Base-by-base conservation (phyloP, 768 basidiomycete genomes). In the Basidioascus undulatus region DNA sequence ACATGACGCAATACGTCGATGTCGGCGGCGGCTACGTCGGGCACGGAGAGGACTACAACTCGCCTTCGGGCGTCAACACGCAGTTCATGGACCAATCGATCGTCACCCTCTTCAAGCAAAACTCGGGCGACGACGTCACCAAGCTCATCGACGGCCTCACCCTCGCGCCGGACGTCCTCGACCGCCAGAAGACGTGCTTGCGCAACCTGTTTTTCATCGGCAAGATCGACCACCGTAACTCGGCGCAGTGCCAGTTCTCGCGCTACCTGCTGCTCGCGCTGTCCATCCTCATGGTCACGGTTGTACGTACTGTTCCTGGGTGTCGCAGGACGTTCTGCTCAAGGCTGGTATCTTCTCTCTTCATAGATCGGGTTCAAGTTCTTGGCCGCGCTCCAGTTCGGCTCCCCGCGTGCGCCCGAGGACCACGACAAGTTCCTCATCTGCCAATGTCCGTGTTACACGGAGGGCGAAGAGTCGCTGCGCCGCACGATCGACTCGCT, bases 351-450 rank as follows among this genome's bases (percentile, higher is more conserved):
- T n/a, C n/a, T n/a, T n/a, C n/a, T n/a, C n/a, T n/a, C n/a, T n/a
- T n/a, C n/a, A n/a, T n/a, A n/a, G 51, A 87, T 92, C 54, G 86
- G 76, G 1, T 87, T 89, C 75, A 94, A 89, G 61, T 89, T 89
- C 64, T 61, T 92, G 46, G 81, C 82, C 2, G 83, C 82, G 0
- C 65, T 89, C 57, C 76, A 81, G 59, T 82, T 92, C 54, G 70
- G 71, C 35, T 61, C 74, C 3, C 57, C 71, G 15, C 71, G 82
- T 42, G 77, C 79, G 6, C 86, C 84, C 0, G 86, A 89, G 59
- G 79, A 86, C 51, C 83, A 86, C 55, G 84, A 92, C 64, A 89
- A 92, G 60, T 89, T 92, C 49, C 78, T 92, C 47, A 82, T 89
- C 51, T 94, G 87, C 56, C 59, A 61, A 47, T 51, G 53, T 5